phyloP scores from a whole-genome alignment of 257 asterid genomes.

The Lycium barbarum region DNA sequence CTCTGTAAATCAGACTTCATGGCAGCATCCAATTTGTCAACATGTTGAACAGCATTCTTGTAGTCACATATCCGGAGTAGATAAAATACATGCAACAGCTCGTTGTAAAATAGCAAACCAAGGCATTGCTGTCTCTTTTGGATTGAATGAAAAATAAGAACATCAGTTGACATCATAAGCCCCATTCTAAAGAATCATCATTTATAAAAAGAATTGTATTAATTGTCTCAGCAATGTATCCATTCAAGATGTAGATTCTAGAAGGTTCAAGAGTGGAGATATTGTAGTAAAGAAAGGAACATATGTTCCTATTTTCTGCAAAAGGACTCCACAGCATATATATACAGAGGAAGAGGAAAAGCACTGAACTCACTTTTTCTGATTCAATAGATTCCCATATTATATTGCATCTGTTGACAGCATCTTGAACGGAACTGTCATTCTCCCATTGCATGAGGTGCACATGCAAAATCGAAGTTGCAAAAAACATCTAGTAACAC shows the following conservation, averaged over 20 bases:
- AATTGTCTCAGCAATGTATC: neutral
- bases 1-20: constrained; percentile 84
- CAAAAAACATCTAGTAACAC: constrained; percentile 83
- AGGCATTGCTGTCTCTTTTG: constrained; percentile 79
- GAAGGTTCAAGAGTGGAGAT: constrained; percentile 11
- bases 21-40: constrained; percentile 82
- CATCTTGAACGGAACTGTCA: constrained; percentile 76
- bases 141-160: constrained; percentile 32
- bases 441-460: constrained; percentile 88
- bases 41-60: constrained; percentile 84
- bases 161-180: constrained; percentile 40
- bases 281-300: constrained; percentile 19
- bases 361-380: constrained; percentile 61
- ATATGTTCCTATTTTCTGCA: neutral
- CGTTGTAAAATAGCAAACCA: constrained; percentile 78
- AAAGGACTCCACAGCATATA: constrained; percentile 14
- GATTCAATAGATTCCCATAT: constrained; percentile 85
- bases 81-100: constrained; percentile 93
- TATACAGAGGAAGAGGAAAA: neutral
- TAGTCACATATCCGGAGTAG: constrained; percentile 91
- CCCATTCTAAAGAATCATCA: constrained; percentile 21
- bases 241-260: constrained; percentile 12
- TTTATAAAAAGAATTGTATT: neutral
- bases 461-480: constrained; percentile 88
- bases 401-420: constrained; percentile 71